Evolutionary conservation across 805 yeast genomes (phyloP).

Genomic region (Starmerella apis): DNA sequence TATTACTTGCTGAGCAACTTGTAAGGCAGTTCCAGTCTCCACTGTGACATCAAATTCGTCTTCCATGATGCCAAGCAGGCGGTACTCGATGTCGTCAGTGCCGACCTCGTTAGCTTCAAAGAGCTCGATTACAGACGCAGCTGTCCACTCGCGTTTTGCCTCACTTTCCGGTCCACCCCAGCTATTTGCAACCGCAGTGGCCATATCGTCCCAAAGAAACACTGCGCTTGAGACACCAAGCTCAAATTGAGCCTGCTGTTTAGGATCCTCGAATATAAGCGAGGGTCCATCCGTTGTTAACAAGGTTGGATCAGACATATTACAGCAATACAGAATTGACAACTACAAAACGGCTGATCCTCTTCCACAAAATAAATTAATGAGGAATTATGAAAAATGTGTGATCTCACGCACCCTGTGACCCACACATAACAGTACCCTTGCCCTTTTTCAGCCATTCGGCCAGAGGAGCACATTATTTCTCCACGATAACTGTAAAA

Average conservation of each 20-base stretch:
- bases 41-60: conserved; percentile 87
- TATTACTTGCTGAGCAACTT: conserved; percentile 57
- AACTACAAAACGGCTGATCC: neutral
- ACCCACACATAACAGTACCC: neutral
- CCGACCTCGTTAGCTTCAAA: conserved; percentile 61
- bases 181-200: conserved; percentile 75
- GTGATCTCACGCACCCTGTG: neutral
- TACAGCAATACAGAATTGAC: neutral
- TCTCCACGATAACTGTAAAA: neutral
- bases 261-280: conserved; percentile 36
- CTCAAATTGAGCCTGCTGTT: conserved; percentile 77
- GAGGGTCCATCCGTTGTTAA: conserved; percentile 17
- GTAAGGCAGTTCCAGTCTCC: conserved; percentile 79
- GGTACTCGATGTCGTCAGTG: conserved; percentile 68
- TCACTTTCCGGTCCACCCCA: conserved; percentile 95
- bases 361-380: neutral
- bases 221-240: conserved; percentile 85
- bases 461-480: neutral
- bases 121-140: conserved; percentile 68
- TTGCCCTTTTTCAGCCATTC: too few species aligned
- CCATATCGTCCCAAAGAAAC: conserved; percentile 81
- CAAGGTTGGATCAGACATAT: conserved; percentile 18
- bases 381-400: conserved; percentile 1
- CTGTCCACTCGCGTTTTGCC: conserved; percentile 92
- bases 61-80: conserved; percentile 77